Base-by-base conservation (phyloP, 140 eudicot genomes). In the Anethum foeniculum region DNA sequence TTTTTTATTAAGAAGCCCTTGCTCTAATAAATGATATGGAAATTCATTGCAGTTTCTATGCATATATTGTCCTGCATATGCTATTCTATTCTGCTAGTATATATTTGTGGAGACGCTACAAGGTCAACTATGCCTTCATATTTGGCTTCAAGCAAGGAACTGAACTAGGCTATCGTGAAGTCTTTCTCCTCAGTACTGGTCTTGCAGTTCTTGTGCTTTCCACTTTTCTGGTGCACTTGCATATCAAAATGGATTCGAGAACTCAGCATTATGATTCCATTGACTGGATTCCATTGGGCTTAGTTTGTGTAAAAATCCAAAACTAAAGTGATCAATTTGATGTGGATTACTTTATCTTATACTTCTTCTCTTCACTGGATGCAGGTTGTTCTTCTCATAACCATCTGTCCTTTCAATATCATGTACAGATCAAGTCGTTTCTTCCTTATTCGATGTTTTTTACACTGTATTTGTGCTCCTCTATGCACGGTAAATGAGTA, bases 41-140 rank as follows among this genome's bases (percentile, higher is more conserved):
- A 83, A 28, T 30, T 77, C 56, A 74, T 81, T 86, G 94, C 94
- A 90, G 97, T 82, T 88, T 92, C 81, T 90, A 88, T 80, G 90
- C 87, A 76, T 92, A 86, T 77, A 91, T 89, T 34, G 80, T 88
- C 81, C 89, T 91, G 48, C 96, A 91, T 81, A 83, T 91, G 94
- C 91, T 91, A 78, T 82, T 91, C 79, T 93, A 93, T 78, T 92
- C 96, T 80, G 90, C 89, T 81, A 88, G 89, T 87, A 88, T 90
- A 88, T 91, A 87, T 87, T 88, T 93, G 68, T 91, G 96, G 98
- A 91, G 80, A 86, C 92, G 86, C 60, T 91, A 85, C 80, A 82
- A 88, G 76, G 83, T 91, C 96, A 91, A 91, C 89, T 93, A 93
- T 80, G 86, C 92, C 41, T 93, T 93, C 69, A 93, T 93, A 86